Conservation (phyloP, 1,139 yeast species). For the Yarrowia galli region DNA sequence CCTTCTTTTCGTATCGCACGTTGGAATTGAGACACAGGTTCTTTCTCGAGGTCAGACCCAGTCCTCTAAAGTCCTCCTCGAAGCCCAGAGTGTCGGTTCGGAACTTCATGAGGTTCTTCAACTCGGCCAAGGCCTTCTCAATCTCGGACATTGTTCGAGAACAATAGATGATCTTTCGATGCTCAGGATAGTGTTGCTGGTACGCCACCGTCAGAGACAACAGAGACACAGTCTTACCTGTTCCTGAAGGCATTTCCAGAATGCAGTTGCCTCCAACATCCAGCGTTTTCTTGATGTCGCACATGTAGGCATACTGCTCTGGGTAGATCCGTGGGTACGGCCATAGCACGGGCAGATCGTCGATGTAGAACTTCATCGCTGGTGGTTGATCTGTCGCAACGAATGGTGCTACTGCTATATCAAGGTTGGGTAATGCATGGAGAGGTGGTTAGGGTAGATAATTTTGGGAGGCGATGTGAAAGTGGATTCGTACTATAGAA, state of each 20-base stretch:
- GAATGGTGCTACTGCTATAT: slow-evolving; percentile 25
- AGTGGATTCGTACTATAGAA: too few relatives aligned
- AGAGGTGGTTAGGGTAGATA: slow-evolving; percentile 4
- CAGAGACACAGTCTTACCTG: slow-evolving; percentile 94
- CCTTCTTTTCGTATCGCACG: slow-evolving; percentile 86
- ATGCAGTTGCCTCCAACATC: slow-evolving; percentile 99
- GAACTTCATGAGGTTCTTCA: slow-evolving; percentile 85
- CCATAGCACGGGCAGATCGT: slow-evolving; percentile 91
- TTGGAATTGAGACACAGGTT: slow-evolving; percentile 90
- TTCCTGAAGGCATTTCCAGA: slow-evolving; percentile 99
- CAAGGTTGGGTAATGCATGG: slow-evolving; percentile 24
- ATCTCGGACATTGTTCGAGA: slow-evolving; percentile 99
- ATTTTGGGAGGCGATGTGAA: not conserved
- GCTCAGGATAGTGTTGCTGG: slow-evolving; percentile 95
- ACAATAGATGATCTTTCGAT: slow-evolving; percentile 91
- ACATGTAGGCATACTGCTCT: slow-evolving; percentile 97
- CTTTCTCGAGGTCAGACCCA: slow-evolving; percentile 93
- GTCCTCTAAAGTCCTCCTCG: slow-evolving; percentile 83
- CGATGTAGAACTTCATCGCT: slow-evolving; percentile 72
- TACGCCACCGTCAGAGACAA: slow-evolving; percentile 91
- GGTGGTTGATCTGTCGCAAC: slow-evolving; percentile 48
- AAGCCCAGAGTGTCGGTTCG: slow-evolving; percentile 82
- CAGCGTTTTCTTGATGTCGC: slow-evolving; percentile 88
- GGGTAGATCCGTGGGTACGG: slow-evolving; percentile 99
- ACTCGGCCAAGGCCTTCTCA: slow-evolving; percentile 95